Evolutionary conservation across 768 basidiomycete species (phyloP).

Genomic region (Floccularia luteovirens): DNA sequence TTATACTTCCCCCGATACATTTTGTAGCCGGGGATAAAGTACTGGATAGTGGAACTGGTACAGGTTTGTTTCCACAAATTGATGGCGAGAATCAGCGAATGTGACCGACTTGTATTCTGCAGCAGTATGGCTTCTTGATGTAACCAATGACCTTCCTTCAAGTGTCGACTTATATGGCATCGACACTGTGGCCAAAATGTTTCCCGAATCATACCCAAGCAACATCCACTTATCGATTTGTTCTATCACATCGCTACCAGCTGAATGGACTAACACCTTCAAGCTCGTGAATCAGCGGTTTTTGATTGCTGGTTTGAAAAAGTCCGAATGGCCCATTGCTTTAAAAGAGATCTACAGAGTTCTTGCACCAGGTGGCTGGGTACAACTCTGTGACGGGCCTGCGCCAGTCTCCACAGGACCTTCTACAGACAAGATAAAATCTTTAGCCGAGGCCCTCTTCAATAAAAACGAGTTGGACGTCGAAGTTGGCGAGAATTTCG

Average conservation of each 20-base stretch:
- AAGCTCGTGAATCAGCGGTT: constrained; percentile 2
- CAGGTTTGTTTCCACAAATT: not conserved
- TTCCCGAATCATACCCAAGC: not conserved
- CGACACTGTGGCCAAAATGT: not conserved
- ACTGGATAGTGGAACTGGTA: not conserved
- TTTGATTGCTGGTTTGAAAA: not conserved
- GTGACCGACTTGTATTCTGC: not conserved
- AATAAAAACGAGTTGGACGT: not conserved
- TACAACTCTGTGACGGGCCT: not conserved
- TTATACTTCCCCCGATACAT: not conserved
- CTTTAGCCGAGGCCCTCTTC: not conserved
- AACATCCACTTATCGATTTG: not conserved
- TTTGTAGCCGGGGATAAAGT: not conserved
- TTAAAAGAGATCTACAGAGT: constrained; percentile 1
- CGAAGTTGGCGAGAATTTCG: not conserved
- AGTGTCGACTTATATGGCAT: not conserved
- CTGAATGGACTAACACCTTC: constrained; percentile 1
- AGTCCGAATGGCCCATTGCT: constrained; percentile 1
- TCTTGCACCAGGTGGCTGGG: constrained; percentile 1
- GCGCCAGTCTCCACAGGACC: not conserved
- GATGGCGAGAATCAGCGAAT: not conserved
- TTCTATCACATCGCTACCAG: not conserved
- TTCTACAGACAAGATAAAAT: not conserved
- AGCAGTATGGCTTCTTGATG: constrained; percentile 2
- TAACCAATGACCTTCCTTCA: not conserved